Conservation (phyloP, 2,329 filamentous ascomycete genomes). For the Mollisia scopiformis region DNA sequence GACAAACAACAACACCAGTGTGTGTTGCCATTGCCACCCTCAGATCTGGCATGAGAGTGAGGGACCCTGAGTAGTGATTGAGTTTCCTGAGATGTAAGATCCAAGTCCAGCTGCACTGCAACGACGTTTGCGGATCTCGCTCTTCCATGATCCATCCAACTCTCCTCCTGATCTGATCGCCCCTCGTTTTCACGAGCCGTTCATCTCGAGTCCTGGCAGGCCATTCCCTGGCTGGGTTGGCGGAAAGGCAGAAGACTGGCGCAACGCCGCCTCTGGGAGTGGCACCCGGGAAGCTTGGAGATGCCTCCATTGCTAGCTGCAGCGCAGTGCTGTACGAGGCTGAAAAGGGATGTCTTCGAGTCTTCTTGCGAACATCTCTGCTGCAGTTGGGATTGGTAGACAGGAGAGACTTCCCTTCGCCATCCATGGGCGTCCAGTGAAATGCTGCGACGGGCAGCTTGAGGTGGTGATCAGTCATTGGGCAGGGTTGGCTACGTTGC, state of each 20-base stretch:
- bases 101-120: slow-evolving; percentile 5
- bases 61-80: not conserved
- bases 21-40: not conserved
- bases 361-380: too few relatives aligned
- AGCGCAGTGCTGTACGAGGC: slow-evolving; percentile 20
- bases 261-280: slow-evolving; percentile 3
- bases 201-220: slow-evolving; percentile 10
- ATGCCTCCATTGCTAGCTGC: slow-evolving; percentile 8
- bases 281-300: slow-evolving; percentile 14
- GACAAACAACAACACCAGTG: not conserved
- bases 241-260: too few relatives aligned
- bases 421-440: not conserved
- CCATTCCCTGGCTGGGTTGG: not conserved
- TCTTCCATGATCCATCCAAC: too few relatives aligned
- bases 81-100: not conserved
- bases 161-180: slow-evolving; percentile 3
- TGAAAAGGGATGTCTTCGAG: slow-evolving; percentile 19
- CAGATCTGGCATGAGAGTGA: not conserved
- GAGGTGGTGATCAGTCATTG: not conserved
- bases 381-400: slow-evolving; percentile 10
- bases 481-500: slow-evolving; percentile 14
- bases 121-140: slow-evolving; percentile 3
- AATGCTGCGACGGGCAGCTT: not conserved
- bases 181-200: not conserved
- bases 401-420: not conserved